Conservation (phyloP, 2,329 filamentous ascomycete genomes). For the Paraphaeosphaeria sporulosa region DNA sequence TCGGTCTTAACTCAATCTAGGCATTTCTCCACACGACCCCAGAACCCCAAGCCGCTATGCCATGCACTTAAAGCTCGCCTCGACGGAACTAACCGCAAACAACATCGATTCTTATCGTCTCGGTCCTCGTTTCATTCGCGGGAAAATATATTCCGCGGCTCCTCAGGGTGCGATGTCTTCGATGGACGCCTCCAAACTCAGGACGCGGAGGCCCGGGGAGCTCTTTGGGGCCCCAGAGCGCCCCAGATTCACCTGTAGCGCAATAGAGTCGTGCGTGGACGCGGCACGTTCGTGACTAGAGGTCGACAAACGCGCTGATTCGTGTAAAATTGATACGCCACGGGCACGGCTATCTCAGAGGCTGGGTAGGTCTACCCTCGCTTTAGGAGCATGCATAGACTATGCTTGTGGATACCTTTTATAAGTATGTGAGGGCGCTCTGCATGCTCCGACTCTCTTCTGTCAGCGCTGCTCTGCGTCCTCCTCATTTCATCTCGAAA, state of each 20-base stretch:
- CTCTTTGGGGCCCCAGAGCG: conserved; percentile 27
- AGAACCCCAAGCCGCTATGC: conserved; percentile 5
- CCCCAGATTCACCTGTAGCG: conserved; percentile 33
- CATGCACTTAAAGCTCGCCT: conserved; percentile 13
- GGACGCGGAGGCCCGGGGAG: conserved; percentile 18
- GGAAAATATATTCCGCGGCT: conserved; percentile 26
- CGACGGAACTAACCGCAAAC: conserved; percentile 16
- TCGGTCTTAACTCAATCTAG: conserved; percentile 7
- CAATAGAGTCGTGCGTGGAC: conserved; percentile 7
- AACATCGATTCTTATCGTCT: not conserved
- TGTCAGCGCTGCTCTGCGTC: conserved; percentile 10
- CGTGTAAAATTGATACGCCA: conserved; percentile 35
- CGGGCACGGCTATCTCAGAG: conserved; percentile 22
- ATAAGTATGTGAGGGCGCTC: conserved; percentile 31
- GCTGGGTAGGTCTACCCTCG: conserved; percentile 27
- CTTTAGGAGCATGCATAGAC: conserved; percentile 33
- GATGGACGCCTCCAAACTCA: conserved; percentile 19
- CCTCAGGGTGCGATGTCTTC: conserved; percentile 17
- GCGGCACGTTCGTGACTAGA: conserved; percentile 2
- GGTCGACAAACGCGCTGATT: conserved; percentile 29
- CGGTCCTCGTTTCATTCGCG: conserved; percentile 34
- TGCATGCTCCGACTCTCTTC: conserved; percentile 15
- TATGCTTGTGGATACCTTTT: conserved; percentile 18
- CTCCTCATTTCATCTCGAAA: conserved; percentile 16
- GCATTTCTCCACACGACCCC: conserved; percentile 3